Conservation (phyloP, 805 yeast genomes). For the Barnettozyma populi region DNA sequence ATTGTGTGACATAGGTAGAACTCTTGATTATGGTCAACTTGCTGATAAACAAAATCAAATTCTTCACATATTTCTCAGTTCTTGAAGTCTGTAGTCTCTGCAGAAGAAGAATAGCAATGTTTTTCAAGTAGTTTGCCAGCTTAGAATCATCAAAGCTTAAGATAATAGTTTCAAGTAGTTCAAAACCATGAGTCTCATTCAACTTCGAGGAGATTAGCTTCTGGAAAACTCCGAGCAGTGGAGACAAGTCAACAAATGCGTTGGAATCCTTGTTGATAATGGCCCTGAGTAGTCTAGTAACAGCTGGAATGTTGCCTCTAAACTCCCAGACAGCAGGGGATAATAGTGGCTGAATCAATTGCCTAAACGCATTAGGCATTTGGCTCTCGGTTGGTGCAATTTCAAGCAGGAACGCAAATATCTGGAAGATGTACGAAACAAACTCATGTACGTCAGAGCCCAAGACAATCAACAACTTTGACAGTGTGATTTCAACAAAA, state of each 20-base stretch:
- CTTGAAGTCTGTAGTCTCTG: conserved; percentile 76
- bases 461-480: conserved; percentile 59
- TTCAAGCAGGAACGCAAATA: conserved; percentile 75
- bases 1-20: conserved; percentile 50
- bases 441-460: conserved; percentile 90
- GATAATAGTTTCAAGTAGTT: conserved; percentile 67
- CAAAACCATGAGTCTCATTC: conserved; percentile 81
- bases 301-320: conserved; percentile 89
- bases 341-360: conserved; percentile 71
- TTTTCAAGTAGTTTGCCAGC: conserved; percentile 53
- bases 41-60: conserved; percentile 60
- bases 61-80: conserved; percentile 75
- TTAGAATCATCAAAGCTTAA: conserved; percentile 44
- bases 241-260: conserved; percentile 48
- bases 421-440: conserved; percentile 87
- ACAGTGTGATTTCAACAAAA: conserved; percentile 47
- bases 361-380: conserved; percentile 61
- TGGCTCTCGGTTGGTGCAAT: conserved; percentile 40
- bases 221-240: conserved; percentile 94
- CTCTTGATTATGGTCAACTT: conserved; percentile 41
- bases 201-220: conserved; percentile 80
- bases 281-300: conserved; percentile 71
- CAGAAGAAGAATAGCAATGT: conserved; percentile 69
- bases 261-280: conserved; percentile 41
- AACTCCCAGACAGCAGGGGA: conserved; percentile 94